Percentiles rank a stretch among this genome's conserved stretches.
phyloP scores from a whole-genome alignment of 768 basidiomycete species.

The Tricholomella constricta region DNA sequence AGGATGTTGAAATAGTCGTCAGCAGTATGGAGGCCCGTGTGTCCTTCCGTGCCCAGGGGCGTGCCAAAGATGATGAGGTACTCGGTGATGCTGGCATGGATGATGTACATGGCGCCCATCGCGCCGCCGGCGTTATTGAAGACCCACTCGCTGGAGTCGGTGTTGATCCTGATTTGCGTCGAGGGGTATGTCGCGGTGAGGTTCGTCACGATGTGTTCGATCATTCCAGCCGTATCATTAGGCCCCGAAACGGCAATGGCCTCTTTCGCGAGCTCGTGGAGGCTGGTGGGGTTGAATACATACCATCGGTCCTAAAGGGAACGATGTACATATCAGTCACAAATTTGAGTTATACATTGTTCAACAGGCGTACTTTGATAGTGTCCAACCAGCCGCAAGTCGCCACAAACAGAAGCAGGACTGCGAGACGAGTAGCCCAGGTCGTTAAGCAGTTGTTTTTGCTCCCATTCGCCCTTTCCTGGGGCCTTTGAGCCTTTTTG shows the following conservation, averaged over 20 bases:
- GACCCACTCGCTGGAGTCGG: conserved; percentile 81
- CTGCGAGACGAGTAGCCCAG: conserved; percentile 39
- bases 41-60: conserved; percentile 95
- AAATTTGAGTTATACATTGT: background rate
- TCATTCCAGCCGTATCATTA: conserved; percentile 70
- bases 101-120: conserved; percentile 98
- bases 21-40: conserved; percentile 90
- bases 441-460: conserved; percentile 18
- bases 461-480: background rate
- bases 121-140: conserved; percentile 98
- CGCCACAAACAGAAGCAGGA: conserved; percentile 36
- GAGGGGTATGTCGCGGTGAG: conserved; percentile 74
- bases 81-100: conserved; percentile 96
- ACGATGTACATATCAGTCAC: background rate
- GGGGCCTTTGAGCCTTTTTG: conserved; percentile 4
- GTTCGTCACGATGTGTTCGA: conserved; percentile 79
- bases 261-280: conserved; percentile 74
- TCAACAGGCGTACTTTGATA: conserved; percentile 54
- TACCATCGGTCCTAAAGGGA: conserved; percentile 62
- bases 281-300: conserved; percentile 69
- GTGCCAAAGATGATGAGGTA: conserved; percentile 97
- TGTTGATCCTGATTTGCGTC: conserved; percentile 53
- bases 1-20: conserved; percentile 99
- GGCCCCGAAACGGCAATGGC: conserved; percentile 65
- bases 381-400: conserved; percentile 56